A percentile compares a stretch with the other conserved stretches of the same genome.
Conservation (phyloP, 2,329 filamentous ascomycete genomes). For the Cercospora janseana region DNA sequence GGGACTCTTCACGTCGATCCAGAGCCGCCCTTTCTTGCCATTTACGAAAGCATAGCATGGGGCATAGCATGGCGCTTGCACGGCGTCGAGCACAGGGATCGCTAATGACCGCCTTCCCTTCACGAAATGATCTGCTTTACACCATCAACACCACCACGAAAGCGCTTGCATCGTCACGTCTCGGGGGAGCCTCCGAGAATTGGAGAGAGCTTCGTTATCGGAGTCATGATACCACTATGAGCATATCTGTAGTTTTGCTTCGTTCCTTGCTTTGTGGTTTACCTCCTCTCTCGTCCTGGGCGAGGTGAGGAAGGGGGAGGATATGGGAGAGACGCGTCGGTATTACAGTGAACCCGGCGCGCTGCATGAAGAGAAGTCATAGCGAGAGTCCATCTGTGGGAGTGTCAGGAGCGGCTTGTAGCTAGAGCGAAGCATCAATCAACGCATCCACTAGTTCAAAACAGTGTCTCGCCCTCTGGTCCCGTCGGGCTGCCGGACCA, state of each 20-base stretch:
- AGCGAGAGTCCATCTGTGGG: too few species aligned
- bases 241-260: conserved; percentile 7
- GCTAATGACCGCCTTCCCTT: conserved; percentile 1
- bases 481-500: too few species aligned
- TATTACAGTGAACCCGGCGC: too few species aligned
- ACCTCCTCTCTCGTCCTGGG: too few species aligned
- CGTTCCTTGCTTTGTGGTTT: neutral
- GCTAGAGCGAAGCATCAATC: too few species aligned
- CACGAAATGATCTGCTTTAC: conserved; percentile 13
- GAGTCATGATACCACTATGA: conserved; percentile 17
- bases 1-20: neutral
- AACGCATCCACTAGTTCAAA: too few species aligned
- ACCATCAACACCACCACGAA: conserved; percentile 11
- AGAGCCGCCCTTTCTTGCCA: neutral
- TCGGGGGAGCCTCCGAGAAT: conserved; percentile 1
- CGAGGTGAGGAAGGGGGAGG: neutral
- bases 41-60: conserved; percentile 11
- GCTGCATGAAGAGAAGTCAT: too few species aligned
- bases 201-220: conserved; percentile 11
- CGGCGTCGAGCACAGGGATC: conserved; percentile 5
- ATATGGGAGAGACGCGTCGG: too few species aligned
- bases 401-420: too few species aligned
- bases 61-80: conserved; percentile 11
- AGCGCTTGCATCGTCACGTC: conserved; percentile 14
- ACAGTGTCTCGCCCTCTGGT: too few species aligned